These are phyloP conservation scores for Tricharina praecox DNA, from an alignment of 495 filamentous ascomycete species.

Conservation along the genomic window DNA sequence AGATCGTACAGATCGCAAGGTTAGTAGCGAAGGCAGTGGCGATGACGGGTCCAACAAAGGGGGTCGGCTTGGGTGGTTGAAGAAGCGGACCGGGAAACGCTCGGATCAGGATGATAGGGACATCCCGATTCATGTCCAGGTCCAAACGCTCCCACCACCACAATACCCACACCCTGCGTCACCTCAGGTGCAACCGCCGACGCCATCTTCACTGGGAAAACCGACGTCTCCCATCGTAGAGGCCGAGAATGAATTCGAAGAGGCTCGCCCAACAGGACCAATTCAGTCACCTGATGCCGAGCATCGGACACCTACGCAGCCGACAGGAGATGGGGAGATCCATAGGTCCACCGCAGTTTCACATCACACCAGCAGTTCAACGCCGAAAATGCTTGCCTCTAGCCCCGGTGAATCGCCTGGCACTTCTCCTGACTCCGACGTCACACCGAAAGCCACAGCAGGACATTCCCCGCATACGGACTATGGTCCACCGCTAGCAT, in stretches of 20 bases:
- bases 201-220: not conserved
- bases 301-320: not conserved
- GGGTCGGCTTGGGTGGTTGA: not conserved
- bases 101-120: not conserved
- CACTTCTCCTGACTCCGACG: not conserved
- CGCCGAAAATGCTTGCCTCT: not conserved
- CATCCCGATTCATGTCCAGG: not conserved
- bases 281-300: not conserved
- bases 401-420: not conserved
- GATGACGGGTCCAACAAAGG: slow-evolving; percentile 33
- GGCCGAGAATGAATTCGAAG: not conserved
- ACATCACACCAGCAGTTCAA: not conserved
- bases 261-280: not conserved
- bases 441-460: not conserved
- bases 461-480: not conserved
- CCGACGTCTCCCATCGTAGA: not conserved
- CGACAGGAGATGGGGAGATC: not conserved
- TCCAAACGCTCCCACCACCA: not conserved
- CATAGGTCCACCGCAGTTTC: not conserved
- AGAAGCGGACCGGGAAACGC: not conserved
- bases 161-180: not conserved
- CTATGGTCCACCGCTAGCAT: not conserved
- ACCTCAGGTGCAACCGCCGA: not conserved
- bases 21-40: slow-evolving; percentile 31
- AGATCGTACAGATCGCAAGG: too few relatives aligned